Evolutionary conservation across 768 basidiomycete species (phyloP), one percentile per base, ranked within the genome.

Genomic region (Pulveroboletus sp.): DNA sequence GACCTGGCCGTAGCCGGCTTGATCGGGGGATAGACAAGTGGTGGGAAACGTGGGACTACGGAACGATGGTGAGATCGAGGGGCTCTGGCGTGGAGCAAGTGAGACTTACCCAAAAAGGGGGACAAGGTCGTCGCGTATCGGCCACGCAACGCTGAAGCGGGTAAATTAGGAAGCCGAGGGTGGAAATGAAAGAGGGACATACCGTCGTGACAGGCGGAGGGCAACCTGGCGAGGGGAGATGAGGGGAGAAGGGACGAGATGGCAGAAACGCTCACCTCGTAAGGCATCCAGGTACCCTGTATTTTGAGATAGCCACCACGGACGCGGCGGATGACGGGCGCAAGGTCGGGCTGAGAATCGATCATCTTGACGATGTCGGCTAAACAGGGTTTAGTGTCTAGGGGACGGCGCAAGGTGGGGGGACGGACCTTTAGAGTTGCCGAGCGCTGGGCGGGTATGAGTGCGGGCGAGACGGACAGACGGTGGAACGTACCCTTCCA

Each of bases 261-360:
- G 57, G 6, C 17, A 44, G 43, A 27, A 27, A 34, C 35, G 64
- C 77, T 53, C 57, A 86, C 86, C 75, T 89, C 90, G 68, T 87
- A 93, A 29, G 90, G 90, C 83, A 93, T 88, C 91, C 91, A 93
- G 19, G 91, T 92, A 27, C 91, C 91, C 63, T 93, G 91, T 37
- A 93, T 92, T 72, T 93, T 92, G 51, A 93, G 79, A 71, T 89
- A 90, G 43, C 89, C 88, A 49, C 89, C 90, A 39, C 89, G 82
- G 27, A 93, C 89, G 51, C 89, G 79, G 49, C 90, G 83, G 62
- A 92, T 82, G 57, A 86, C 81, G 27, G 83, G 76, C 23, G 88
- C 89, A 31, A 93, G 74, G 71, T 92, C 89, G 45, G 91, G 91
- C 59, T 92, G 89, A 3, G 87, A 89, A 71, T 93, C 91, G 60